phyloP scores from a whole-genome alignment of 306 rosid species.

The Sphenostylis stenocarpa region DNA sequence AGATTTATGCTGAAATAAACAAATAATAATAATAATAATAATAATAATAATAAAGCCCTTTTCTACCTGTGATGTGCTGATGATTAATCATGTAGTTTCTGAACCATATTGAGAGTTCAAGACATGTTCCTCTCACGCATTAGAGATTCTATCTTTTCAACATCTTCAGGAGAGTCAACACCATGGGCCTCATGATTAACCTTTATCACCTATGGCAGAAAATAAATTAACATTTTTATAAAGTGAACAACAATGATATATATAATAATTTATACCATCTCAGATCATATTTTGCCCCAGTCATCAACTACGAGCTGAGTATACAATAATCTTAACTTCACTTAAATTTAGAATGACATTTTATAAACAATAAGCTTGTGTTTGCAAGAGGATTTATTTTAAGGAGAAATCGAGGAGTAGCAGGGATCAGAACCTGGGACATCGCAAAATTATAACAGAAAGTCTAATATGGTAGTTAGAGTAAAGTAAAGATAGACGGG shows the following conservation, averaged over 20 bases:
- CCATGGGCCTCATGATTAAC: constrained; percentile 97
- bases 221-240: not conserved
- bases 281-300: not conserved
- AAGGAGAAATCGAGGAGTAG: not conserved
- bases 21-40: too few species aligned
- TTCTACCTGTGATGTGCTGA: not conserved
- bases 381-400: not conserved
- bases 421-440: not conserved
- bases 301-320: not conserved
- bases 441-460: too few species aligned
- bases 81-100: constrained; percentile 10
- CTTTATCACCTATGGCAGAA: constrained; percentile 69
- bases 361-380: too few species aligned
- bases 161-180: constrained; percentile 90
- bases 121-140: constrained; percentile 72
- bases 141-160: constrained; percentile 75
- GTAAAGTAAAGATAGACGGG: not conserved
- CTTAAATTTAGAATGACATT: not conserved
- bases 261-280: constrained; percentile 4
- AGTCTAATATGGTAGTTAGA: not conserved
- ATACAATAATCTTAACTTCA: not conserved
- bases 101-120: constrained; percentile 39
- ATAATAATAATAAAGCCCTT: not conserved
- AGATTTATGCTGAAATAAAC: too few species aligned
- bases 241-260: constrained; percentile 4